These are phyloP conservation scores for Castanospermum australe DNA, from an alignment of 306 rosid species.

Conservation along the genomic window DNA sequence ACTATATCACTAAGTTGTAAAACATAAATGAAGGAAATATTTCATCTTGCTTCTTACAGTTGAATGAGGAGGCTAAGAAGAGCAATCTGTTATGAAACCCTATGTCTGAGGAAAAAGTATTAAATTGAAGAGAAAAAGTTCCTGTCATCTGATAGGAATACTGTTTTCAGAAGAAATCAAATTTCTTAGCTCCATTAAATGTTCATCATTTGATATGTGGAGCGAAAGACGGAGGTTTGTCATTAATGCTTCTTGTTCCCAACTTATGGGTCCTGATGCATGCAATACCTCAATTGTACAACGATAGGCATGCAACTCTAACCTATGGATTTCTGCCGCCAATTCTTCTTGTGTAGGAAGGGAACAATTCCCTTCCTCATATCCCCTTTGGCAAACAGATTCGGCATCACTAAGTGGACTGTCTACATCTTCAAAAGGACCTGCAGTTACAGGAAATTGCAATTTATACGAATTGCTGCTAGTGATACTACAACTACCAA, in stretches of 20 bases:
- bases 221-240: conserved; percentile 95
- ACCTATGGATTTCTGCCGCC: conserved; percentile 81
- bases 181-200: conserved; percentile 83
- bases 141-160: conserved; percentile 71
- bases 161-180: conserved; percentile 72
- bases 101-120: conserved; percentile 43
- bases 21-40: conserved; percentile 43
- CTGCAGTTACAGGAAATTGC: conserved; percentile 49
- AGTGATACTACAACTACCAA: conserved; percentile 84
- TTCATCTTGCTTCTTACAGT: conserved; percentile 72
- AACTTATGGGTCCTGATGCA: conserved; percentile 96
- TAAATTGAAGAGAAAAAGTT: conserved; percentile 24
- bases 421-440: conserved; percentile 54
- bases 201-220: conserved; percentile 94
- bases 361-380: conserved; percentile 49
- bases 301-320: conserved; percentile 97
- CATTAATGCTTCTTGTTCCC: conserved; percentile 94
- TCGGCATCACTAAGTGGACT: conserved; percentile 61
- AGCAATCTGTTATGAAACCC: conserved; percentile 39
- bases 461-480: conserved; percentile 46
- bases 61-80: conserved; percentile 42
- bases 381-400: conserved; percentile 51
- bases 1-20: conserved; percentile 44
- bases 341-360: conserved; percentile 52
- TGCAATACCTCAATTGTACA: conserved; percentile 90